Base-by-base conservation (phyloP, 345 rosid species). In the Psidium guajava region DNA sequence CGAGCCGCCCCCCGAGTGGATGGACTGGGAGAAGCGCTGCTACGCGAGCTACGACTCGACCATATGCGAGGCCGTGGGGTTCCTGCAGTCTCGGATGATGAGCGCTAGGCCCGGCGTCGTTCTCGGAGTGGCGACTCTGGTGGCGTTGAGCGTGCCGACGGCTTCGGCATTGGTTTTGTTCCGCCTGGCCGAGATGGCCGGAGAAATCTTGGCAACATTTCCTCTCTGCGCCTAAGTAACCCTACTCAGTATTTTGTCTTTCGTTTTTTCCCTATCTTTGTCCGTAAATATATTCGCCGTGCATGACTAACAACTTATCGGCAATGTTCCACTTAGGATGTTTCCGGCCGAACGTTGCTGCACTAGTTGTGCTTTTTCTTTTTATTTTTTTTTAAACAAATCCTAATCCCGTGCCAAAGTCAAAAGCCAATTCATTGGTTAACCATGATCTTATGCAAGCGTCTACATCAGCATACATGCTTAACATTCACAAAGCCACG, bases 21-120 rank as follows among this genome's bases (percentile, higher is more conserved):
- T 84, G 92, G 92, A 54, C 51, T 92, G 94, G 94, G 92, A 92
- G 89, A 91, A 90, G 89, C 73, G 25, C 5, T 90, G 86, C 77
- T 87, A 84, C 85, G 11, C 84, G 7, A 49, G 74, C 47, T 89
- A 91, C 74, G 77, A 85, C 54, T 82, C 86, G 51, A 84, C 81
- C 83, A 85, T 93, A 15, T 92, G 85, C 16, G 82, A 89, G 61
- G 83, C 61, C 0, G 57, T 90, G 12, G 93, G 92, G 12, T 64
- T 88, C 10, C 69, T 93, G 88, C 95, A 92, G 83, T 84, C 88
- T 6, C 86, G 58, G 24, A 73, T 93, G 44, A 89, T 93, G 92
- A 88, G 86, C 77, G 52, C 82, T 11, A 87, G 95, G 57, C 92
- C 95, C 11, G n/a, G 89, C 61, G 87, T 92, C 74, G 95, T 87